Evolutionary conservation across 768 basidiomycete genomes (phyloP).

Genomic region (Russula vinacea): DNA sequence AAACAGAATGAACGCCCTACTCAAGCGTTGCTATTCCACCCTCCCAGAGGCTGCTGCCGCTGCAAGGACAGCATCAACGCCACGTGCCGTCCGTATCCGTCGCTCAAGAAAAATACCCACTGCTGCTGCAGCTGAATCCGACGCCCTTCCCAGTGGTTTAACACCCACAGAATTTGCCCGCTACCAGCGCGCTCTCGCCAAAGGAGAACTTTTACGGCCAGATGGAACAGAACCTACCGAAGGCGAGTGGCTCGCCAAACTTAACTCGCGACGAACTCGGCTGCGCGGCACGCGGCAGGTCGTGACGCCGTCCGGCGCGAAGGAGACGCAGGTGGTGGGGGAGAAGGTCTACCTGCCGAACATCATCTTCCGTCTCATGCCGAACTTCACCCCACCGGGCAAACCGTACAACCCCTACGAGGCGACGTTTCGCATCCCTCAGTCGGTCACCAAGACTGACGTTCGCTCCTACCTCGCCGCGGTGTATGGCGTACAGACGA

Average conservation of each 20-base stretch:
- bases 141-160: slow-evolving; percentile 53
- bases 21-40: slow-evolving; percentile 44
- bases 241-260: slow-evolving; percentile 55
- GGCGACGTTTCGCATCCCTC: slow-evolving; percentile 91
- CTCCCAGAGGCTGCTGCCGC: slow-evolving; percentile 41
- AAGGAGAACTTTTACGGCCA: slow-evolving; percentile 45
- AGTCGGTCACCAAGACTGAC: slow-evolving; percentile 88
- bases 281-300: slow-evolving; percentile 57
- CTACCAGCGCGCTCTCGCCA: slow-evolving; percentile 56
- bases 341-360: slow-evolving; percentile 89
- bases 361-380: slow-evolving; percentile 73
- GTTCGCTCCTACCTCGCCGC: slow-evolving; percentile 79
- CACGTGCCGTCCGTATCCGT: slow-evolving; percentile 68
- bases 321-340: slow-evolving; percentile 60
- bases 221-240: slow-evolving; percentile 42
- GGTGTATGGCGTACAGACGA: slow-evolving; percentile 84
- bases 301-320: slow-evolving; percentile 41
- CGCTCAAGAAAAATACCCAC: slow-evolving; percentile 50
- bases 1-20: slow-evolving; percentile 37
- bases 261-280: slow-evolving; percentile 58
- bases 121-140: slow-evolving; percentile 39
- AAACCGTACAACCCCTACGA: slow-evolving; percentile 91
- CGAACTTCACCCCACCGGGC: slow-evolving; percentile 73
- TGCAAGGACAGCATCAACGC: slow-evolving; percentile 68
- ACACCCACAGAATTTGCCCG: slow-evolving; percentile 63